phyloP scores from a whole-genome alignment of 495 filamentous ascomycete species.

The Parmelia sp. region DNA sequence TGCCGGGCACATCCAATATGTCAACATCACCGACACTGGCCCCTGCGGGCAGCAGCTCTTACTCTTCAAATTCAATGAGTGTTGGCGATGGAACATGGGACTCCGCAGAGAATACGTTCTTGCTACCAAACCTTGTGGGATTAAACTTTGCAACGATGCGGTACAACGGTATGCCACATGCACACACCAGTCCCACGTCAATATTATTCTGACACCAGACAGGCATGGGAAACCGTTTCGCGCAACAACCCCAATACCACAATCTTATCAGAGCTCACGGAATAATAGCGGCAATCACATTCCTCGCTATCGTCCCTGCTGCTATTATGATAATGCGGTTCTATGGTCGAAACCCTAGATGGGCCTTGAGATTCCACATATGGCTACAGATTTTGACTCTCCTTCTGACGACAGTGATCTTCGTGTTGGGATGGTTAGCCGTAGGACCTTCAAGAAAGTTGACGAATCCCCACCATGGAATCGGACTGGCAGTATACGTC shows the following conservation, averaged over 20 bases:
- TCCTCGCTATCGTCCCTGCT: conserved; percentile 73
- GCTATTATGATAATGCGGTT: conserved; percentile 76
- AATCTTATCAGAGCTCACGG: conserved; percentile 75
- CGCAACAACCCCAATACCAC: conserved; percentile 67
- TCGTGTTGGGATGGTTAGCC: conserved; percentile 72
- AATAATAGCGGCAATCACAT: conserved; percentile 78
- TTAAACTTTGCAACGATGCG: conserved; percentile 90
- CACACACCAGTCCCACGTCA: conserved; percentile 13
- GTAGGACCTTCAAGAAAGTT: conserved; percentile 69
- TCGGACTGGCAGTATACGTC: conserved; percentile 84
- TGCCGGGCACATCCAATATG: conserved; percentile 28
- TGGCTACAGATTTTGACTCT: conserved; percentile 82
- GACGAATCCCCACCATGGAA: conserved; percentile 92
- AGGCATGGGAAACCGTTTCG: conserved; percentile 92
- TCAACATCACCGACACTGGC: conserved; percentile 50
- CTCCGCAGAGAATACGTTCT: conserved; percentile 70
- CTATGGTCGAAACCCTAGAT: conserved; percentile 54
- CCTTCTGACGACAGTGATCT: conserved; percentile 61
- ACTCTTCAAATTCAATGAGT: conserved; percentile 72
- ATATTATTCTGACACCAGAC: conserved; percentile 24
- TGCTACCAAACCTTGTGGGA: conserved; percentile 79
- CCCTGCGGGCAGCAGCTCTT: conserved; percentile 73
- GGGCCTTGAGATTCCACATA: conserved; percentile 71
- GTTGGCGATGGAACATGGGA: conserved; percentile 96
- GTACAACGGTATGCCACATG: conserved; percentile 67